Percentiles rank a stretch among this genome's conserved stretches.
These are phyloP conservation scores for Sarcomyxa edulis DNA, from an alignment of 768 basidiomycete genomes.

Conservation along the genomic window DNA sequence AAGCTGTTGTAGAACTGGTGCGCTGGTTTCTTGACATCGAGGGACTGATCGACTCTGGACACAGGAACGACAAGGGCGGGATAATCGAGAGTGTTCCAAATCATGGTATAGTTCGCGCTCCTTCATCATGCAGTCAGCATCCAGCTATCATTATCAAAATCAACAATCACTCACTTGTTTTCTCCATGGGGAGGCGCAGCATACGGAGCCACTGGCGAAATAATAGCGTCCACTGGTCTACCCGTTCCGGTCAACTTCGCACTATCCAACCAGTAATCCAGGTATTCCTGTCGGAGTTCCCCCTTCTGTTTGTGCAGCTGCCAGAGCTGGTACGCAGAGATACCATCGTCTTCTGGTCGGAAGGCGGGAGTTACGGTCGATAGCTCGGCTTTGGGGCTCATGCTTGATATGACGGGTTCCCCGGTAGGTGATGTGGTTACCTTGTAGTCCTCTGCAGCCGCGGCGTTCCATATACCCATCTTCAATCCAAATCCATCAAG, in stretches of 20 bases:
- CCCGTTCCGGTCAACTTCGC: conserved; percentile 52
- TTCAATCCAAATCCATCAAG: conserved; percentile 10
- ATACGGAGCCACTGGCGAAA: conserved; percentile 56
- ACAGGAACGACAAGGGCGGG: conserved; percentile 60
- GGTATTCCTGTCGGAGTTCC: conserved; percentile 48
- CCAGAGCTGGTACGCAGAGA: conserved; percentile 42
- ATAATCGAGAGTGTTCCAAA: conserved; percentile 71
- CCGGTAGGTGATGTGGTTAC: conserved; percentile 31
- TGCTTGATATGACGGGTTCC: conserved; percentile 51
- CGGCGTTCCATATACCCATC: conserved; percentile 41
- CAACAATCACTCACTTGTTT: conserved; percentile 34
- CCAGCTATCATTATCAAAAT: not conserved
- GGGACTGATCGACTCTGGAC: conserved; percentile 44
- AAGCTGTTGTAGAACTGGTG: conserved; percentile 39
- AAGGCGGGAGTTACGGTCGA: conserved; percentile 2
- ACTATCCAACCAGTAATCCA: conserved; percentile 60
- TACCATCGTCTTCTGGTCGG: not conserved
- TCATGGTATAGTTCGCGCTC: conserved; percentile 46
- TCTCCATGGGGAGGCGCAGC: conserved; percentile 60
- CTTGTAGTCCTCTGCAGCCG: conserved; percentile 40
- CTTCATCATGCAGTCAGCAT: conserved; percentile 22
- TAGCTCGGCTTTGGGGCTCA: conserved; percentile 28
- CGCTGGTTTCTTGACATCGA: conserved; percentile 43
- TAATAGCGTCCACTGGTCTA: conserved; percentile 72
- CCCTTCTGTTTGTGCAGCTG: conserved; percentile 50